These are phyloP conservation scores for Saccharomycopsis fermentans DNA, from an alignment of 805 yeast species.

Conservation along the genomic window DNA sequence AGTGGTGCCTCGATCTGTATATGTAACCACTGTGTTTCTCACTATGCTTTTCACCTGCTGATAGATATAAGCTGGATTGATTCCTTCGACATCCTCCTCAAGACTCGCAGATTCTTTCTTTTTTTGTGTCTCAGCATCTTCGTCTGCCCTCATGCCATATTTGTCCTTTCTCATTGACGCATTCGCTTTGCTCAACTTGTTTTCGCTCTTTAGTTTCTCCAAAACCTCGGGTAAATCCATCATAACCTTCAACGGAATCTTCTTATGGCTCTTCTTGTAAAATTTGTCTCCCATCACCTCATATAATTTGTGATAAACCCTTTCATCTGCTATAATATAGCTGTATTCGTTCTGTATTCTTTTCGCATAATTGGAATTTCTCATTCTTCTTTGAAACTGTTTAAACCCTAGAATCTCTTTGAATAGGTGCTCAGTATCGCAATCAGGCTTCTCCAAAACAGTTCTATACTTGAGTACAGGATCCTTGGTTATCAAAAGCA, in stretches of 20 bases:
- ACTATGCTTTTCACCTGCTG: constrained; percentile 57
- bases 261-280: constrained; percentile 49
- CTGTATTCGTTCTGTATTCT: constrained; percentile 54
- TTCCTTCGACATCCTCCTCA: background rate
- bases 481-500: constrained; percentile 63
- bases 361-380: constrained; percentile 35
- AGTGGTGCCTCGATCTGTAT: constrained; percentile 48
- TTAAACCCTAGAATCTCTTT: constrained; percentile 51
- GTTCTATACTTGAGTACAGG: constrained; percentile 50
- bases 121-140: background rate
- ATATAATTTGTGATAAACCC: constrained; percentile 54
- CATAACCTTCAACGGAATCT: constrained; percentile 58
- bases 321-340: constrained; percentile 55
- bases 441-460: constrained; percentile 36
- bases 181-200: constrained; percentile 13
- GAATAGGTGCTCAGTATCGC: constrained; percentile 52
- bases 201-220: constrained; percentile 22
- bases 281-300: constrained; percentile 48
- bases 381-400: constrained; percentile 39
- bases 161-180: background rate
- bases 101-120: background rate
- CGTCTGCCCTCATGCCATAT: background rate
- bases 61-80: constrained; percentile 41
- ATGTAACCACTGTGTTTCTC: constrained; percentile 52
- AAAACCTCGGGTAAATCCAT: constrained; percentile 29